Evolutionary conservation across 2,329 filamentous ascomycete species (phyloP).

Genomic region (Alternaria incomplexa): DNA sequence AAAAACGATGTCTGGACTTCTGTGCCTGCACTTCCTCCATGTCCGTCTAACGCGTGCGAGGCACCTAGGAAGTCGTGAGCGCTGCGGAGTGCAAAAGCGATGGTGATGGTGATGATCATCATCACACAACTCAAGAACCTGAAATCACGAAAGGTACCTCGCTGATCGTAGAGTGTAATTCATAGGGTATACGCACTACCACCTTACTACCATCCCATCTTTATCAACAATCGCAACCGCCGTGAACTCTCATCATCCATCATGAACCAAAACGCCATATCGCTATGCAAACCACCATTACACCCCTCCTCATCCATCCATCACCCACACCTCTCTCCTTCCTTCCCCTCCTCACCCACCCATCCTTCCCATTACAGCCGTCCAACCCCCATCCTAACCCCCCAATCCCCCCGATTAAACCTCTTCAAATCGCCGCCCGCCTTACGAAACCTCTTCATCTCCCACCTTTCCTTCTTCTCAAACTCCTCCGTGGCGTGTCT

Average conservation of each 20-base stretch:
- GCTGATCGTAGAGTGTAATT: neutral
- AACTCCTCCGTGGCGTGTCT: slow-evolving; percentile 34
- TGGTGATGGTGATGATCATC: neutral
- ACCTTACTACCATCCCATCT: neutral
- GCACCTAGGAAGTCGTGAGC: too few relatives aligned
- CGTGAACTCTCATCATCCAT: neutral
- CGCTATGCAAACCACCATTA: neutral
- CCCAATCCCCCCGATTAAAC: slow-evolving; percentile 48
- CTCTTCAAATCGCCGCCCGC: slow-evolving; percentile 40
- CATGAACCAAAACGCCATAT: neutral
- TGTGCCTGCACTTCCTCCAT: too few relatives aligned
- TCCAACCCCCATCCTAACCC: slow-evolving; percentile 42
- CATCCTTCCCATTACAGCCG: slow-evolving; percentile 35
- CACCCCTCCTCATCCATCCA: neutral
- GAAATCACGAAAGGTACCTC: neutral
- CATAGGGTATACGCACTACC: neutral
- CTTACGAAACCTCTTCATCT: slow-evolving; percentile 43
- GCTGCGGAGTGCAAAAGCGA: too few relatives aligned
- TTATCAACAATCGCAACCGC: neutral
- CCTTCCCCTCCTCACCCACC: neutral
- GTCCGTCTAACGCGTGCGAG: too few relatives aligned
- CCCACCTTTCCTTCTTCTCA: slow-evolving; percentile 37
- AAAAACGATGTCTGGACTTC: too few relatives aligned
- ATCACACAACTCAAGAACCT: fast-evolving
- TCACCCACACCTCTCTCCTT: neutral